phyloP scores from a whole-genome alignment of 768 basidiomycete genomes.

The Lactifluus echinatus region DNA sequence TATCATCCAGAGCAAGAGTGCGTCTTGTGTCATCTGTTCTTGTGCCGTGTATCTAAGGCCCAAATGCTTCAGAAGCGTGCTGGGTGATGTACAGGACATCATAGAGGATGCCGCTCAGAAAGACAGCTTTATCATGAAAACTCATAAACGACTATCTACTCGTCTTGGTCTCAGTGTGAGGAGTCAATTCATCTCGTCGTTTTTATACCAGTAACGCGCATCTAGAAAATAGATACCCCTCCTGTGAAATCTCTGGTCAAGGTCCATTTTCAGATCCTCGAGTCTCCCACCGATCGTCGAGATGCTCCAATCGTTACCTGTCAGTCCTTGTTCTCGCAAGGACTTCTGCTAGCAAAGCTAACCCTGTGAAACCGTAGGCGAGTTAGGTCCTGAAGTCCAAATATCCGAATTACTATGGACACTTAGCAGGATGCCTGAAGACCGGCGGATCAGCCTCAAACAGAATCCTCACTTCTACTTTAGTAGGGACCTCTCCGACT shows the following conservation, averaged over 20 bases:
- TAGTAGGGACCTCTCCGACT: slow-evolving; percentile 13
- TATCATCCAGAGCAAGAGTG: slow-evolving; percentile 11
- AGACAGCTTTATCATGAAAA: slow-evolving; percentile 13
- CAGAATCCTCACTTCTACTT: slow-evolving; percentile 16
- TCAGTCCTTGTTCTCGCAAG: neutral
- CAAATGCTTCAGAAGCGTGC: slow-evolving; percentile 2
- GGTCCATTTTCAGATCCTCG: slow-evolving; percentile 14
- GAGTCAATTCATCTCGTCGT: neutral
- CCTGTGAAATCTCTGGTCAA: slow-evolving; percentile 6
- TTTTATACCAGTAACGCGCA: neutral
- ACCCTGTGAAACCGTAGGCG: neutral
- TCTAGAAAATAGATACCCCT: neutral
- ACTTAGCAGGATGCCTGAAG: slow-evolving; percentile 14
- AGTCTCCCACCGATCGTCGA: slow-evolving; percentile 9
- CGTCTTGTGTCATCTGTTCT: neutral
- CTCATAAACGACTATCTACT: slow-evolving; percentile 9
- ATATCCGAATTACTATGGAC: slow-evolving; percentile 16
- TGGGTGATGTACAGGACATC: slow-evolving; percentile 14
- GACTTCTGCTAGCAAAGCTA: neutral
- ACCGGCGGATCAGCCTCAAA: slow-evolving; percentile 15
- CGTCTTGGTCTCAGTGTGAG: slow-evolving; percentile 13
- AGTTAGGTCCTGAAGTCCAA: slow-evolving; percentile 10
- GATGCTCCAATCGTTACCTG: slow-evolving; percentile 12
- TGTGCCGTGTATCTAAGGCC: neutral
- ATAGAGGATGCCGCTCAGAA: slow-evolving; percentile 18